These are phyloP conservation scores for Diphasiastrum complanatum DNA, from an alignment of 83 land plant species.

Conservation along the genomic window DNA sequence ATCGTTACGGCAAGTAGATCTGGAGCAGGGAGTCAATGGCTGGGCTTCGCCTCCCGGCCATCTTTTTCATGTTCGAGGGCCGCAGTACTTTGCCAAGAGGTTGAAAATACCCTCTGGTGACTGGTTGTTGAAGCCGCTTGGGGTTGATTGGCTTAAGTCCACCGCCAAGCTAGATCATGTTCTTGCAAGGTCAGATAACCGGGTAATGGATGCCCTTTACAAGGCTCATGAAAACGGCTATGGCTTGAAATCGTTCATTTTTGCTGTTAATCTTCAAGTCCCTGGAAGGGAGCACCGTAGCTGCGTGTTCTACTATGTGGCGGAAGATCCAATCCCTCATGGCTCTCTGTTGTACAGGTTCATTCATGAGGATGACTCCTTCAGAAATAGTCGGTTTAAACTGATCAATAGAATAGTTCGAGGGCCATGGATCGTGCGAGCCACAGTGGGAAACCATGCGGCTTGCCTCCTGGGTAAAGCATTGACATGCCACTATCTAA, in stretches of 20 bases:
- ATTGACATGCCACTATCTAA: constrained; percentile 52
- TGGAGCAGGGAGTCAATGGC: constrained; percentile 17
- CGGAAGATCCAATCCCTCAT: constrained; percentile 53
- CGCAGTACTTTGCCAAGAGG: constrained; percentile 20
- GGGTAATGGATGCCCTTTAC: constrained; percentile 7
- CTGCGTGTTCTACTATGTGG: constrained; percentile 79
- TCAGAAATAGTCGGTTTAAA: constrained; percentile 77
- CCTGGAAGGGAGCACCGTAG: constrained; percentile 75
- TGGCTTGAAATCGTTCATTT: constrained; percentile 38
- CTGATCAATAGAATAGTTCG: constrained; percentile 72
- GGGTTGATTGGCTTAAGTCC: constrained; percentile 22
- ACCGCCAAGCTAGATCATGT: constrained; percentile 19
- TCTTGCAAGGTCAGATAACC: constrained; percentile 10
- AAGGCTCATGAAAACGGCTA: constrained; percentile 27
- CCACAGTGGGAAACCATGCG: constrained; percentile 79
- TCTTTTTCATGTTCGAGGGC: constrained; percentile 16
- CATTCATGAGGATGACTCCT: constrained; percentile 73
- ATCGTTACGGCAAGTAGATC: constrained; percentile 14
- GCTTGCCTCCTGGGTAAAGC: constrained; percentile 88
- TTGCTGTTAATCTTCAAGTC: constrained; percentile 58
- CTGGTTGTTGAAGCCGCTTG: constrained; percentile 17
- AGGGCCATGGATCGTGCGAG: constrained; percentile 92
- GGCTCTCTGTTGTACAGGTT: constrained; percentile 65
- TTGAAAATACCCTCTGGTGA: constrained; percentile 14
- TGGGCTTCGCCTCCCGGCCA: constrained; percentile 21